These are phyloP conservation scores for Prunus padus DNA, from an alignment of 306 rosid genomes.

Conservation along the genomic window DNA sequence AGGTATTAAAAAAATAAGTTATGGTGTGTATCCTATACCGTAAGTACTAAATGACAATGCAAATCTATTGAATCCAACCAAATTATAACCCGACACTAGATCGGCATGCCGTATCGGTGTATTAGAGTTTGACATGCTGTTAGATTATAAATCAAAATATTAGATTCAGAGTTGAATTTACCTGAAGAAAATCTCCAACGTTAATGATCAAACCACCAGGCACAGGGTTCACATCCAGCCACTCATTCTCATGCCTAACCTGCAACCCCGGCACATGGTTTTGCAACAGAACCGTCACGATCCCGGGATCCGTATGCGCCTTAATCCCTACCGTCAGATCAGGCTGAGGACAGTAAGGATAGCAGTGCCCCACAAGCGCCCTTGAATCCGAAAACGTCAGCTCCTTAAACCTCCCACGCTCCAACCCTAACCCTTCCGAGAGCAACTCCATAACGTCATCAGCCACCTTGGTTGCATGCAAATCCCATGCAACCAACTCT, in stretches of 20 bases:
- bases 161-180: neutral
- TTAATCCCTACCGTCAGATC: conserved; percentile 35
- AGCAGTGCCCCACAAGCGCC: conserved; percentile 22
- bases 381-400: conserved; percentile 15
- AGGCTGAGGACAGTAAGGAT: conserved; percentile 43
- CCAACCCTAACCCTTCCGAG: conserved; percentile 41
- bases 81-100: too few relatives aligned
- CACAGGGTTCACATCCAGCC: conserved; percentile 30
- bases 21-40: too few relatives aligned
- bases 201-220: conserved; percentile 33
- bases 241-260: conserved; percentile 27
- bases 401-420: conserved; percentile 32
- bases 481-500: conserved; percentile 33
- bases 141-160: neutral
- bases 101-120: too few relatives aligned
- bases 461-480: conserved; percentile 22
- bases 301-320: conserved; percentile 33
- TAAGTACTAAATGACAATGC: too few relatives aligned
- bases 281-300: conserved; percentile 26
- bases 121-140: too few relatives aligned
- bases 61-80: too few relatives aligned
- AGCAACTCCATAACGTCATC: conserved; percentile 42
- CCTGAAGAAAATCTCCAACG: conserved; percentile 39
- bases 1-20: too few relatives aligned
- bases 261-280: conserved; percentile 36